Percentiles rank a stretch among this genome's conserved stretches.
Conservation (phyloP, 2,329 filamentous ascomycete species). For the Aspergillus aculeatus region DNA sequence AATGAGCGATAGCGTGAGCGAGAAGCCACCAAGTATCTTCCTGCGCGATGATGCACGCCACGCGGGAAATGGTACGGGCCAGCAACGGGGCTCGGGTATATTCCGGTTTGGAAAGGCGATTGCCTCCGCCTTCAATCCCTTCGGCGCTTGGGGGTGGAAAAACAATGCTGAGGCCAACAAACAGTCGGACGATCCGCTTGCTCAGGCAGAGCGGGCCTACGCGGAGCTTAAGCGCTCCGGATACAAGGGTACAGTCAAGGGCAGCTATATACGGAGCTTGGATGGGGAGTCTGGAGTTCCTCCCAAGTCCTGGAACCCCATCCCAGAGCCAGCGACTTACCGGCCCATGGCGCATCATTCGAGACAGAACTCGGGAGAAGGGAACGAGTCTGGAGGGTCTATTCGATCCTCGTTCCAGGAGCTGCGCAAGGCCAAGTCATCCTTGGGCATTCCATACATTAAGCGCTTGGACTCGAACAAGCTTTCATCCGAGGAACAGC, state of each 20-base stretch:
- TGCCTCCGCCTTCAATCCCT: constrained; percentile 55
- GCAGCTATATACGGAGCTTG: constrained; percentile 28
- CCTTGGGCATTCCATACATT: constrained; percentile 29
- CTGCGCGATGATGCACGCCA: constrained; percentile 45
- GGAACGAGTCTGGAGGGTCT: constrained; percentile 24
- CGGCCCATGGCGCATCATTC: constrained; percentile 16
- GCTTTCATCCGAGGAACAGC: constrained; percentile 23
- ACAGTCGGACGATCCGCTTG: constrained; percentile 43
- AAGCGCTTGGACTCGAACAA: constrained; percentile 30
- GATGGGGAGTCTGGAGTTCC: constrained; percentile 22
- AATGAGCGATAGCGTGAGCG: constrained; percentile 78
- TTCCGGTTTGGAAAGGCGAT: constrained; percentile 58
- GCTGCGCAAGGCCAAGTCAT: constrained; percentile 34
- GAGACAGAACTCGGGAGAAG: constrained; percentile 16
- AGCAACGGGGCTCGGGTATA: constrained; percentile 46
- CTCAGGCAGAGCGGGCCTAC: constrained; percentile 52
- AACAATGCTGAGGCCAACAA: constrained; percentile 38
- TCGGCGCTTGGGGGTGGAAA: constrained; percentile 52
- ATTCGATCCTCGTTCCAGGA: constrained; percentile 38
- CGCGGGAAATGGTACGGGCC: background rate
- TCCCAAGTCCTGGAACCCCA: constrained; percentile 37
- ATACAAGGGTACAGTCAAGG: constrained; percentile 44
- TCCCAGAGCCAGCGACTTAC: constrained; percentile 33
- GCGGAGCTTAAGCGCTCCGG: constrained; percentile 55
- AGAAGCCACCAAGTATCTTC: constrained; percentile 68